Base-by-base conservation (phyloP, 116 monocot genomes). In the Iris pallida region DNA sequence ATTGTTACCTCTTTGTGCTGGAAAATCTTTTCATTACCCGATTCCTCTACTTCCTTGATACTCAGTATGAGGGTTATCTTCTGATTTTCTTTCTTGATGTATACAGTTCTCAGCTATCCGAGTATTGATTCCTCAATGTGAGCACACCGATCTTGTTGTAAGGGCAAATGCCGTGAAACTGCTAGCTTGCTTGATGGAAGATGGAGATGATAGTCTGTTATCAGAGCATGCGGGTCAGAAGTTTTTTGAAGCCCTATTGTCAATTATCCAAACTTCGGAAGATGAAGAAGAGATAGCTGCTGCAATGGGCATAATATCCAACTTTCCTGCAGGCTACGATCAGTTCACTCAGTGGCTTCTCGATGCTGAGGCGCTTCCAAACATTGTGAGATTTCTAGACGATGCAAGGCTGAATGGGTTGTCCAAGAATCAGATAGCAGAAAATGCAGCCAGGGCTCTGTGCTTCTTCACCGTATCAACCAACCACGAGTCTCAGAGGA, bases 201-300 rank as follows among this genome's bases (percentile, higher is more conserved):
- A 53, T 54, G 59, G 53, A 65, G 74, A 73, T 68, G 65, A 57
- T 46, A 63, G 10, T 15, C 8, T 59, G 15, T 65, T 58, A 16
- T 20, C 48, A 45, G 80, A 64, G 19, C 41, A 52, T 52, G 65
- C 61, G 13, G 17, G 15, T 54, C 64, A 54, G 16, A 71, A 16
- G 0, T 75, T 63, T 54, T 56, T 74, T 16, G 46, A 80, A 42
- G 63, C 65, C 42, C 58, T 80, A 49, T 40, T 70, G 20, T 70
- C 59, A n/a, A 59, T 75, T 17, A 58, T 75, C 14, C 47, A 60
- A 69, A 70, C 51, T 42, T 80, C 80, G 2, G 59, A 18, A n/a
- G 70, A 80, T 40, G 80, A 74, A 41, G 80, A 80, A 66, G 79
- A 80, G 59, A n/a, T 70, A 7, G 57, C 75, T 54, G 68, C 80